Percentiles rank a stretch among this genome's conserved stretches.
Conservation (phyloP, 805 yeast species). For the Spathaspora passalidarum region DNA sequence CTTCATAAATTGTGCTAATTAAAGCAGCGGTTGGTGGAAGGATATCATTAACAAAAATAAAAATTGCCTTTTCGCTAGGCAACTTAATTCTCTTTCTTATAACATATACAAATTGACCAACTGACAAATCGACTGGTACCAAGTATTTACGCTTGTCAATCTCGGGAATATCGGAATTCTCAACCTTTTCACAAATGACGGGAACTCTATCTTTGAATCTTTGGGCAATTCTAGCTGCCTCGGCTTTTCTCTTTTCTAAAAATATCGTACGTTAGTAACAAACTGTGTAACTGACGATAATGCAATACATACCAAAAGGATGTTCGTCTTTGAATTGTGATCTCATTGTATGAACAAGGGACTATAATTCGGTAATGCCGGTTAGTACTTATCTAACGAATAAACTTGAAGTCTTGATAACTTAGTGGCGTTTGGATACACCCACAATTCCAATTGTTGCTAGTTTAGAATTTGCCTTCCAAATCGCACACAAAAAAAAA, state of each 20-base stretch:
- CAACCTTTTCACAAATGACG: conserved; percentile 95
- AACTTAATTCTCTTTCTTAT: conserved; percentile 93
- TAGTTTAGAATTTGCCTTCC: background rate
- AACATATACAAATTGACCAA: conserved; percentile 97
- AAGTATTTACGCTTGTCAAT: conserved; percentile 96
- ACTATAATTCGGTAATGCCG: too few relatives aligned
- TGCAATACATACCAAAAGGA: conserved; percentile 70
- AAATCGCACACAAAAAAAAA: background rate
- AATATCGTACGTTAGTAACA: conserved; percentile 5
- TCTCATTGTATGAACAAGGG: conserved; percentile 52
- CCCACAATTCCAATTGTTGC: background rate
- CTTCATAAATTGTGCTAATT: conserved; percentile 92
- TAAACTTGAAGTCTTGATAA: background rate
- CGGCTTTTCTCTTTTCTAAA: conserved; percentile 87
- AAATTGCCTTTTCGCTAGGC: conserved; percentile 96
- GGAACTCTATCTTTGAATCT: conserved; percentile 93
- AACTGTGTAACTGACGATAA: background rate
- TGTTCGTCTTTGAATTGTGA: conserved; percentile 94
- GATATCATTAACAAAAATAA: conserved; percentile 94
- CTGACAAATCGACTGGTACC: conserved; percentile 94
- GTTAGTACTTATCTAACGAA: background rate
- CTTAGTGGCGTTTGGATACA: background rate
- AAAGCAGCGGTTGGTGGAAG: conserved; percentile 97
- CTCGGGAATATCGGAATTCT: conserved; percentile 91
- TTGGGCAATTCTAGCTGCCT: conserved; percentile 84